Conservation (phyloP, 2,329 filamentous ascomycete species). For the Nemania sp. region DNA sequence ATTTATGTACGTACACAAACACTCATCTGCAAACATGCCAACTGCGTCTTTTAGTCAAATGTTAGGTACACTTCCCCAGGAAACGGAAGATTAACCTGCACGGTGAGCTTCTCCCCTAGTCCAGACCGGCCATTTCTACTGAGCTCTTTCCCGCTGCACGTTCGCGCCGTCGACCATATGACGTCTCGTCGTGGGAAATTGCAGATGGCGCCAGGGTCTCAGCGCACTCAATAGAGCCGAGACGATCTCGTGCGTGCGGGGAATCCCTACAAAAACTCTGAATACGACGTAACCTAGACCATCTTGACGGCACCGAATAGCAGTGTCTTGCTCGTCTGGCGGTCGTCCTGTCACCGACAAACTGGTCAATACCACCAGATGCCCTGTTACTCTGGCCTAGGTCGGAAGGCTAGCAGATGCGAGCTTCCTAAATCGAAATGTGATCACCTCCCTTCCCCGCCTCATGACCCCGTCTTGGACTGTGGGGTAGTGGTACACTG, state of each 20-base stretch:
- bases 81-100: slow-evolving; percentile 27
- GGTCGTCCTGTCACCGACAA: background rate
- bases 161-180: slow-evolving; percentile 25
- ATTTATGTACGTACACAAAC: slow-evolving; percentile 11
- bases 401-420: background rate
- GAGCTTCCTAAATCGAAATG: slow-evolving; percentile 37
- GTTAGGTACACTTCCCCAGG: slow-evolving; percentile 16
- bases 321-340: background rate
- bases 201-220: slow-evolving; percentile 15
- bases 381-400: background rate
- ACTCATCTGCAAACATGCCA: slow-evolving; percentile 13
- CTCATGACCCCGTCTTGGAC: slow-evolving; percentile 31
- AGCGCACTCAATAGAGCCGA: slow-evolving; percentile 28
- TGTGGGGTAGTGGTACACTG: slow-evolving; percentile 28
- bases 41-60: slow-evolving; percentile 24
- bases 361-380: slow-evolving; percentile 5
- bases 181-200: slow-evolving; percentile 36
- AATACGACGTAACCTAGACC: slow-evolving; percentile 13
- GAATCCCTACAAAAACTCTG: slow-evolving; percentile 35
- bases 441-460: slow-evolving; percentile 31
- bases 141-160: slow-evolving; percentile 29
- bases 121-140: slow-evolving; percentile 25
- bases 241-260: slow-evolving; percentile 31
- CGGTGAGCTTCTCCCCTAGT: slow-evolving; percentile 18
- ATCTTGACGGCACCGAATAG: background rate